Conservation (phyloP, 2,329 filamentous ascomycete genomes). For the Ophiostoma ips region DNA sequence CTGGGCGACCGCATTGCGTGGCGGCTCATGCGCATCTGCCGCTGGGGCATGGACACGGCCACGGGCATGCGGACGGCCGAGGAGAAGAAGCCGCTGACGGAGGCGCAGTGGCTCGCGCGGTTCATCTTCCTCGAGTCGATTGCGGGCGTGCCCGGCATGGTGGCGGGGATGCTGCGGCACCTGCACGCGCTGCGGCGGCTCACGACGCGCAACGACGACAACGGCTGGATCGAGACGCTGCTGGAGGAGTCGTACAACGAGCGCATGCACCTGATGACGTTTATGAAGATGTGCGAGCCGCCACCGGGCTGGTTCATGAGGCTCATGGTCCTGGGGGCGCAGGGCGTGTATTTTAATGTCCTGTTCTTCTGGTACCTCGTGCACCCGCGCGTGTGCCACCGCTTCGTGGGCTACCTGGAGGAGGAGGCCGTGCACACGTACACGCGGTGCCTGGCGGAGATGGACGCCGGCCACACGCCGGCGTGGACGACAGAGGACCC, state of each 20-base stretch:
- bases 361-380: slow-evolving; percentile 83
- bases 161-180: slow-evolving; percentile 86
- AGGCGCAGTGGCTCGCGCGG: slow-evolving; percentile 75
- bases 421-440: slow-evolving; percentile 96
- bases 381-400: slow-evolving; percentile 75
- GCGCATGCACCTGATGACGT: slow-evolving; percentile 79
- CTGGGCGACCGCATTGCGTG: slow-evolving; percentile 70
- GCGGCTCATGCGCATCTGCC: slow-evolving; percentile 57
- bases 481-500: slow-evolving; percentile 62
- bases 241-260: slow-evolving; percentile 88
- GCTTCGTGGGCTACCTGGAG: slow-evolving; percentile 93
- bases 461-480: slow-evolving; percentile 72
- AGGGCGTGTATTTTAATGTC: slow-evolving; percentile 93
- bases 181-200: slow-evolving; percentile 70
- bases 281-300: slow-evolving; percentile 72
- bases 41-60: slow-evolving; percentile 67
- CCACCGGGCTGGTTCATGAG: slow-evolving; percentile 75
- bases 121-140: slow-evolving; percentile 93
- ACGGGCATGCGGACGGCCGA: slow-evolving; percentile 51
- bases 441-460: slow-evolving; percentile 72
- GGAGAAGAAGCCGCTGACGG: slow-evolving; percentile 52
- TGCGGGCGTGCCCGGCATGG: slow-evolving; percentile 92
- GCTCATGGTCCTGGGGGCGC: slow-evolving; percentile 76
- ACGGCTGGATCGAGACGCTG: slow-evolving; percentile 91
- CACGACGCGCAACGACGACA: slow-evolving; percentile 84